Evolutionary conservation across 768 basidiomycete genomes (phyloP).

Genomic region (Pleurotus citrinopileatus): DNA sequence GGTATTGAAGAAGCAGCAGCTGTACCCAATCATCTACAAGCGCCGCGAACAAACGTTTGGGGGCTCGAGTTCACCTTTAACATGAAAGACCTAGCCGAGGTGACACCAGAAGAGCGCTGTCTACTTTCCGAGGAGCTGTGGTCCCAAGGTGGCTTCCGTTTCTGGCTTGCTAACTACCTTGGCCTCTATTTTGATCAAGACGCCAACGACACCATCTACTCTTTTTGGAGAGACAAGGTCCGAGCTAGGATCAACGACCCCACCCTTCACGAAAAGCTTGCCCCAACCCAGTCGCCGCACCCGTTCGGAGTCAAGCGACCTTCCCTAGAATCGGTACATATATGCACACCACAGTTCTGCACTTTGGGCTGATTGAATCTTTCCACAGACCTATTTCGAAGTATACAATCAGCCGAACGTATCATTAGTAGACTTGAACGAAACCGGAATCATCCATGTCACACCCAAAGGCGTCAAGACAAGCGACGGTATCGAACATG

Average conservation of each 20-base stretch:
- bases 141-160: slow-evolving; percentile 20
- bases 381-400: slow-evolving; percentile 10
- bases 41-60: slow-evolving; percentile 20
- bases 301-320: slow-evolving; percentile 23
- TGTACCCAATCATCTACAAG: slow-evolving; percentile 18
- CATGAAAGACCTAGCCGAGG: slow-evolving; percentile 11
- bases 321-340: slow-evolving; percentile 16
- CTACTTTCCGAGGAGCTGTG: slow-evolving; percentile 20
- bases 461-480: slow-evolving; percentile 14
- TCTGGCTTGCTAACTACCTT: slow-evolving; percentile 16
- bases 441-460: slow-evolving; percentile 13
- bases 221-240: slow-evolving; percentile 24
- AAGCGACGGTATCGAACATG: slow-evolving; percentile 12
- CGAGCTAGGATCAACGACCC: slow-evolving; percentile 17
- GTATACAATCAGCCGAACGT: slow-evolving; percentile 16
- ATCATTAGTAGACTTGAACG: slow-evolving; percentile 13
- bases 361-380: not conserved
- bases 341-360: not conserved
- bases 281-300: slow-evolving; percentile 19
- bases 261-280: slow-evolving; percentile 21
- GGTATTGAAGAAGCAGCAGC: slow-evolving; percentile 9
- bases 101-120: slow-evolving; percentile 19
- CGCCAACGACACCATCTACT: slow-evolving; percentile 21
- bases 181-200: slow-evolving; percentile 17
- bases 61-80: slow-evolving; percentile 17